Base-by-base conservation (phyloP, 352 stramenopile genomes). In the Globisporangium recalcitrans region DNA sequence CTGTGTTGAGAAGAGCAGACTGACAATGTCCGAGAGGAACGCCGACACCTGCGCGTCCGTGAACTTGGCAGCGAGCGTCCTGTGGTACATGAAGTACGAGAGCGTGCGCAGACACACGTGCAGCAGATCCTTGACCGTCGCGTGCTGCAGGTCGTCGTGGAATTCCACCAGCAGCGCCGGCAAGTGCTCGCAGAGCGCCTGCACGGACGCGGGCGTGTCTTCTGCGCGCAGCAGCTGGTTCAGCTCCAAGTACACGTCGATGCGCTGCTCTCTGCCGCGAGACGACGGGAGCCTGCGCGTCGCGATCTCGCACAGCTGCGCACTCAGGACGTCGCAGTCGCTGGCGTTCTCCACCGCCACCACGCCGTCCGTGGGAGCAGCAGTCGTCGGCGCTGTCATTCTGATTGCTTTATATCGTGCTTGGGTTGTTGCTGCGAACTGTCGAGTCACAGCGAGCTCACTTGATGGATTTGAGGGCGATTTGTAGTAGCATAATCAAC, bases 31-130 rank as follows among this genome's bases (percentile, higher is more conserved):
- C 7, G 63, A 73, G 26, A 88, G 67, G 60, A 88, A 77, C 24
- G 61, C 63, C 21, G 71, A 65, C 52, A 85, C 29, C 44, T 80
- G 65, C 11, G 70, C 59, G 29, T 80, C 70, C 7, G 71, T 58
- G 42, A 91, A 83, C 26, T 29, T 54, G 0, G 65, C 44, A 11
- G 68, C 72, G 31, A 91, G 34, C n/a, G 57, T 73, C 26, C 52
- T 29, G 53, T 88, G 80, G 60, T 84, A 68, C 71, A 91, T 77
- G 38, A 88, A 74, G 54, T 88, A 91, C 56, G 82, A 91, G 11
- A 91, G 70, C 64, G 80, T 83, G 47, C 73, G 74, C 49, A 83
- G 65, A 58, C 70, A 75, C 11, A 77, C 54, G 55, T 80, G 68
- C n/a, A 80, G 32, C 34, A 78, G 19, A 26, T 83, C 74, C 4